Percentiles rank a stretch among this genome's conserved stretches.
phyloP scores from a whole-genome alignment of 2,329 filamentous ascomycete genomes.

The Cadophora luteo-olivacea region DNA sequence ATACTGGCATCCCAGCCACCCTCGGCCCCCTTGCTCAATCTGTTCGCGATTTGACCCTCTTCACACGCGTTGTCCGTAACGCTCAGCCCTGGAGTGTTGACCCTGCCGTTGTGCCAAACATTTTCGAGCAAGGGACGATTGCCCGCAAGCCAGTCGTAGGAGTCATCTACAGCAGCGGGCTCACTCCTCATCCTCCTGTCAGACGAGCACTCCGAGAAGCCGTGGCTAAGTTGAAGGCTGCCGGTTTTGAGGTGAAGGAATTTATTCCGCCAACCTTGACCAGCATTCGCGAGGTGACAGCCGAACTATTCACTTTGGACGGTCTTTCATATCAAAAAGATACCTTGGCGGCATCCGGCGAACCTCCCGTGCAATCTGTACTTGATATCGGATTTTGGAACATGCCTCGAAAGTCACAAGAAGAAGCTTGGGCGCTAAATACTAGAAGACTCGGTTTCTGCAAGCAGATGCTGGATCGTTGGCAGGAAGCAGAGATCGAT shows the following conservation, averaged over 20 bases:
- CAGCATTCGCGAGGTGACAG: conserved; percentile 43
- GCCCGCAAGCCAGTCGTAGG: conserved; percentile 43
- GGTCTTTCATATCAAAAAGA: conserved; percentile 46
- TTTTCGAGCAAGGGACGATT: conserved; percentile 31
- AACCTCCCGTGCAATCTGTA: conserved; percentile 46
- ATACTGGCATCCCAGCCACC: conserved; percentile 85
- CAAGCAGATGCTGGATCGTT: conserved; percentile 47
- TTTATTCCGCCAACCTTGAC: conserved; percentile 45
- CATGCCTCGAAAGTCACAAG: conserved; percentile 43
- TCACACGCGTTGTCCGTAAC: conserved; percentile 74
- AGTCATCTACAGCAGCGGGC: conserved; percentile 41
- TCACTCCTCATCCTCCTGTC: conserved; percentile 44
- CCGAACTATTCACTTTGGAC: conserved; percentile 47
- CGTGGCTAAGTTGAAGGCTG: conserved; percentile 38
- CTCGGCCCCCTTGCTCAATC: conserved; percentile 91
- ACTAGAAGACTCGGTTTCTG: conserved; percentile 43
- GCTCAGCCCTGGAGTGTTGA: conserved; percentile 77
- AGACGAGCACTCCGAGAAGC: conserved; percentile 42
- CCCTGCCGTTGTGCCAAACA: conserved; percentile 38
- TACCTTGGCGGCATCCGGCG: conserved; percentile 43
- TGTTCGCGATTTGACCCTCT: conserved; percentile 80
- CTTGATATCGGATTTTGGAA: conserved; percentile 46
- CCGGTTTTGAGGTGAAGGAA: conserved; percentile 43
- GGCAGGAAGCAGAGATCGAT: conserved; percentile 45
- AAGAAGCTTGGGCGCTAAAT: conserved; percentile 46